phyloP scores from a whole-genome alignment of 768 basidiomycete species.

The Suillus variegatus region DNA sequence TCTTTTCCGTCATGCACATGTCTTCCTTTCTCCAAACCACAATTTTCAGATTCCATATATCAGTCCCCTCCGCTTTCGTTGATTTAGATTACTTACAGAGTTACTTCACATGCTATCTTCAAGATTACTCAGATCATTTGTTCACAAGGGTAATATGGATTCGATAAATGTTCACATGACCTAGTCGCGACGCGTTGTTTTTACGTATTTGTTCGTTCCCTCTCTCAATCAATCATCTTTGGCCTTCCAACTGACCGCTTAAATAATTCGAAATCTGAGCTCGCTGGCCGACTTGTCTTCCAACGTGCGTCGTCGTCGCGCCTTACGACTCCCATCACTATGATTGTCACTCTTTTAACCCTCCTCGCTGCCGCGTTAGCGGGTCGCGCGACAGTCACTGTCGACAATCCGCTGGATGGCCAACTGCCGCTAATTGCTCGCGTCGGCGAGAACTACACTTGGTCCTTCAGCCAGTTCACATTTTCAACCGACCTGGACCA shows the following conservation, averaged over 20 bases:
- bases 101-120: constrained; percentile 16
- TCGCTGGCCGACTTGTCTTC: constrained; percentile 61
- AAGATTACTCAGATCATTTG: constrained; percentile 4
- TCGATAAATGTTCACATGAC: constrained; percentile 29
- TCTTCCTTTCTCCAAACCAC: not conserved
- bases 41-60: constrained; percentile 3
- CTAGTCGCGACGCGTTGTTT: constrained; percentile 21
- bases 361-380: constrained; percentile 41
- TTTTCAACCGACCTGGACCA: constrained; percentile 53
- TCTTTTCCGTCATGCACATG: constrained; percentile 4
- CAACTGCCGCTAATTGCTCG: constrained; percentile 85
- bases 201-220: constrained; percentile 12
- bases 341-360: constrained; percentile 63
- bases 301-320: constrained; percentile 38
- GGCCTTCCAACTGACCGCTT: not conserved
- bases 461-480: constrained; percentile 66
- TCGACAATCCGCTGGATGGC: constrained; percentile 60
- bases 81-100: constrained; percentile 20
- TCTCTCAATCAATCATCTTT: constrained; percentile 13
- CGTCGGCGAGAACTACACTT: constrained; percentile 60
- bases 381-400: constrained; percentile 46
- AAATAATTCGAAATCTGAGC: constrained; percentile 35
- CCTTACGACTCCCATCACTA: constrained; percentile 58
- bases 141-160: constrained; percentile 12
- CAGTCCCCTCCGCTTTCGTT: constrained; percentile 9